Evolutionary conservation across 768 basidiomycete genomes (phyloP).

Genomic region (Rossbeevera mucosa): DNA sequence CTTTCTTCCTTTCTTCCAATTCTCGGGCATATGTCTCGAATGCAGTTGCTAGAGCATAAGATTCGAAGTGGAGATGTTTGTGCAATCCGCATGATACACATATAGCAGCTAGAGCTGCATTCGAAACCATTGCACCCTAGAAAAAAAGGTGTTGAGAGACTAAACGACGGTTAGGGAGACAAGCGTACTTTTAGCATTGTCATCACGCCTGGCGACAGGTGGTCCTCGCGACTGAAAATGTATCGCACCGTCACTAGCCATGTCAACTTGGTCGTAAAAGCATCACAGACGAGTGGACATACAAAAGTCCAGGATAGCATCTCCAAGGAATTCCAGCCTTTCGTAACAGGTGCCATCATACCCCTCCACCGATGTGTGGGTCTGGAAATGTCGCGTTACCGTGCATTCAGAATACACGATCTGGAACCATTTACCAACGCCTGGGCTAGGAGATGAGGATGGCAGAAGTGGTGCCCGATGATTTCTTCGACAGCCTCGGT

Average conservation of each 20-base stretch:
- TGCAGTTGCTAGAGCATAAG: conserved; percentile 43
- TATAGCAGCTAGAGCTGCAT: conserved; percentile 69
- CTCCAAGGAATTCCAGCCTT: conserved; percentile 80
- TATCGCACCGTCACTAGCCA: conserved; percentile 65
- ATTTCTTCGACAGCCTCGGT: conserved; percentile 57
- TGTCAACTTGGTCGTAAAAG: neutral
- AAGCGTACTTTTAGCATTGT: conserved; percentile 66
- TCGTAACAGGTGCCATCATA: conserved; percentile 61
- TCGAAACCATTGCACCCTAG: conserved; percentile 84
- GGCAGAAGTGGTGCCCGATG: conserved; percentile 57
- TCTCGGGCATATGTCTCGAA: conserved; percentile 52
- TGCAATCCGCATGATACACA: conserved; percentile 68
- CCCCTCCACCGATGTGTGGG: conserved; percentile 58
- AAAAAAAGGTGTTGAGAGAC: neutral
- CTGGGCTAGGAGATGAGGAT: conserved; percentile 61
- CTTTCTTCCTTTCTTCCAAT: conserved; percentile 48
- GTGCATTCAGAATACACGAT: neutral
- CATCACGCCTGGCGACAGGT: conserved; percentile 69
- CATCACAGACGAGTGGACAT: conserved; percentile 24
- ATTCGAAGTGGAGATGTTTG: conserved; percentile 55
- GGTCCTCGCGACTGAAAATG: conserved; percentile 59
- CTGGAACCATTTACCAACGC: conserved; percentile 53
- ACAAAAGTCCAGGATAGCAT: conserved; percentile 84
- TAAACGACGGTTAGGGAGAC: neutral
- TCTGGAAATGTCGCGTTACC: conserved; percentile 40